Conservation (phyloP, 1,139 yeast species). For the Yamadazyma friedrichii region DNA sequence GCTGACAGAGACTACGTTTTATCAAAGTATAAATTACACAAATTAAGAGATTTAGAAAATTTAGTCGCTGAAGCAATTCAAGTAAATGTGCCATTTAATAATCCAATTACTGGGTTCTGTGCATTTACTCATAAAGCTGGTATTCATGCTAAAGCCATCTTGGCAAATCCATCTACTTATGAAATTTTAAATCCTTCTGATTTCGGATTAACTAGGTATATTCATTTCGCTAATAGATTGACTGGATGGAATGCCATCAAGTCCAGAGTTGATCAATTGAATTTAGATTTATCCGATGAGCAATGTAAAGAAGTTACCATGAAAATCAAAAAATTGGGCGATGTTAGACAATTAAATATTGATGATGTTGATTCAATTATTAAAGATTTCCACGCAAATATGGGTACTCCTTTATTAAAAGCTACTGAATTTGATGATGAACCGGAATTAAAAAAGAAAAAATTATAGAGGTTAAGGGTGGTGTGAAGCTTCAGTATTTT, state of each 20-base stretch:
- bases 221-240: constrained; percentile 58
- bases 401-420: constrained; percentile 24
- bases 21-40: constrained; percentile 53
- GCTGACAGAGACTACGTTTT: constrained; percentile 58
- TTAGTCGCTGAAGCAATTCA: constrained; percentile 58
- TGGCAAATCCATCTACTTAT: constrained; percentile 60
- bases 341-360: constrained; percentile 48
- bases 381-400: constrained; percentile 42
- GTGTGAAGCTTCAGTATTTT: no score
- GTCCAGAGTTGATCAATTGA: constrained; percentile 48
- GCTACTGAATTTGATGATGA: constrained; percentile 12
- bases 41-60: constrained; percentile 56
- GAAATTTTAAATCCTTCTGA: constrained; percentile 58
- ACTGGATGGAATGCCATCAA: constrained; percentile 57
- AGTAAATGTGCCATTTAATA: constrained; percentile 58
- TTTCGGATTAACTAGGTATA: constrained; percentile 56
- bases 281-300: constrained; percentile 50
- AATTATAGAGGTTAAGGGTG: not conserved
- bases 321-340: constrained; percentile 57
- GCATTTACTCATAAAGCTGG: constrained; percentile 65
- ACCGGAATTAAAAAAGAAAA: constrained; percentile 6
- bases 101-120: constrained; percentile 62
- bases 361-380: constrained; percentile 51
- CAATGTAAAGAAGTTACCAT: constrained; percentile 56
- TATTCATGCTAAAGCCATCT: constrained; percentile 59